A percentile compares a stretch with the other conserved stretches of the same genome.
phyloP scores from a whole-genome alignment of 192 early-diverging fungal genomes.

The Dissophora globulifera region DNA sequence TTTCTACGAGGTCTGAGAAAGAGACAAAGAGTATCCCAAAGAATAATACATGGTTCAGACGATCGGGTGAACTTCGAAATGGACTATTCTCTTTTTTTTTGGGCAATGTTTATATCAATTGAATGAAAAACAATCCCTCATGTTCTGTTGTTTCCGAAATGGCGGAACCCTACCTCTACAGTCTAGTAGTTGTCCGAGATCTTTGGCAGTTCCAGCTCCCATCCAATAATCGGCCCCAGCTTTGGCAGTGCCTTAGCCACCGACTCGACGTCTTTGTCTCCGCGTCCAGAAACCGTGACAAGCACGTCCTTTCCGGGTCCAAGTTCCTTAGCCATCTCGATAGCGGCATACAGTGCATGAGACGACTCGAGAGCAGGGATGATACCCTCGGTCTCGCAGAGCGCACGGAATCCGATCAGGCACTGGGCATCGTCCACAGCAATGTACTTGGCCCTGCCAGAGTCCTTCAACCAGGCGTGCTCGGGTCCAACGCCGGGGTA shows the following conservation, averaged over 20 bases:
- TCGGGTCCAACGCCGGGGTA: conserved; percentile 99
- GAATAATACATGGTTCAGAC: too few relatives aligned
- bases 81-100: too few relatives aligned
- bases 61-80: too few relatives aligned
- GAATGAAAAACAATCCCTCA: too few relatives aligned
- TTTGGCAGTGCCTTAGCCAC: conserved; percentile 92
- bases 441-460: conserved; percentile 84
- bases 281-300: conserved; percentile 91
- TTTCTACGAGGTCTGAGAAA: too few relatives aligned
- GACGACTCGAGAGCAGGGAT: conserved; percentile 97
- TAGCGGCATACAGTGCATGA: conserved; percentile 88
- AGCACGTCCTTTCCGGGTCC: conserved; percentile 83
- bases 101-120: too few relatives aligned
- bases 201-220: conserved; percentile 73
- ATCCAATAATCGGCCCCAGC: conserved; percentile 92
- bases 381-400: conserved; percentile 85
- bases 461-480: conserved; percentile 91
- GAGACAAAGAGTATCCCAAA: too few relatives aligned
- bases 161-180: neutral
- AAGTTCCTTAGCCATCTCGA: conserved; percentile 81
- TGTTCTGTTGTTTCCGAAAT: too few relatives aligned
- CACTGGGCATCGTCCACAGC: conserved; percentile 86
- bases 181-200: conserved; percentile 52
- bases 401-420: conserved; percentile 81
- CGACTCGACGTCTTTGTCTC: conserved; percentile 97